Percentiles rank a stretch among this genome's conserved stretches.
Evolutionary conservation across 495 filamentous ascomycete genomes (phyloP).

Genomic region (Aspergillus heteromorphus): DNA sequence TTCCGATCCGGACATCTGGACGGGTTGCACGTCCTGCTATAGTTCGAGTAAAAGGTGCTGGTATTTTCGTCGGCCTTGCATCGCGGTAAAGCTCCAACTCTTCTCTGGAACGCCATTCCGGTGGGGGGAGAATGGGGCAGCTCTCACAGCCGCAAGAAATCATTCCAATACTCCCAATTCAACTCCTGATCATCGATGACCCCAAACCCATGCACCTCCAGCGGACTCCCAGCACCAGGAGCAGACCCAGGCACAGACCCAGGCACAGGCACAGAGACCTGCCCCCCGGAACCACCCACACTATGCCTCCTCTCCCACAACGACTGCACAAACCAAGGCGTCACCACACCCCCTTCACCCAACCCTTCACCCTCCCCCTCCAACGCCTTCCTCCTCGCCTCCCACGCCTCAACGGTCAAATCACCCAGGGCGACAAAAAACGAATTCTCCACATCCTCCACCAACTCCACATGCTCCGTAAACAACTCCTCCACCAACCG

Average conservation of each 20-base stretch:
- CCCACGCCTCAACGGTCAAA: slow-evolving; percentile 50
- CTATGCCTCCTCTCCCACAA: background rate
- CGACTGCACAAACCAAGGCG: background rate
- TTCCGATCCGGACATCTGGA: too few relatives aligned
- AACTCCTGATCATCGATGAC: background rate
- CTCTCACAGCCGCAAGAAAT: background rate
- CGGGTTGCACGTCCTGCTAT: too few relatives aligned
- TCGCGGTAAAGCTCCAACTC: too few relatives aligned
- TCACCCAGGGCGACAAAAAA: slow-evolving; percentile 46
- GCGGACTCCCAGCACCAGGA: too few relatives aligned
- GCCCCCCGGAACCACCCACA: too few relatives aligned
- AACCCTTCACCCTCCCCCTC: background rate
- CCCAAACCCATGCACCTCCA: background rate
- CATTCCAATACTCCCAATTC: slow-evolving; percentile 1
- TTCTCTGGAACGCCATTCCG: too few relatives aligned
- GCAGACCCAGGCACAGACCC: too few relatives aligned
- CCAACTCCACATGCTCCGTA: slow-evolving; percentile 40
- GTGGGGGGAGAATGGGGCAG: too few relatives aligned
- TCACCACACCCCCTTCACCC: background rate
- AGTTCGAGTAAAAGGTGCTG: too few relatives aligned
- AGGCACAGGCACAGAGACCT: too few relatives aligned
- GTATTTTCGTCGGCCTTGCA: too few relatives aligned
- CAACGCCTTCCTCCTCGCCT: slow-evolving; percentile 25
- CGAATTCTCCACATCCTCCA: slow-evolving; percentile 32
- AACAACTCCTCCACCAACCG: slow-evolving; percentile 40